Percentiles rank a stretch among this genome's conserved stretches.
These are phyloP conservation scores for Lepraria neglecta DNA, from an alignment of 495 filamentous ascomycete species.

Conservation along the genomic window DNA sequence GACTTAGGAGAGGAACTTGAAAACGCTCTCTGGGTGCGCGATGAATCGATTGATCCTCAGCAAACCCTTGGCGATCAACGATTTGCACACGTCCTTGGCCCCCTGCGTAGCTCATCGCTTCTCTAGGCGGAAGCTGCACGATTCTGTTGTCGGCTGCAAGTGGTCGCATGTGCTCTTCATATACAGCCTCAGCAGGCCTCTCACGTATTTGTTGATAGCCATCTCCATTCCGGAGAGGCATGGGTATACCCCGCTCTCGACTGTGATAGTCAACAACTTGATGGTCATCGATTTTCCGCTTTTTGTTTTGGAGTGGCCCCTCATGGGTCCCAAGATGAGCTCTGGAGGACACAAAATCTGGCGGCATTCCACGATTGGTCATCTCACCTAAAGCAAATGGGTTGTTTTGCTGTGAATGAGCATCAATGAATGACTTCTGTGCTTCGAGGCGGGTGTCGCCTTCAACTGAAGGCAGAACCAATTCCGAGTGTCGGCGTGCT, in stretches of 20 bases:
- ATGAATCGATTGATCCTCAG: neutral
- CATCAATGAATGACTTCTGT: neutral
- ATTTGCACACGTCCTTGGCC: neutral
- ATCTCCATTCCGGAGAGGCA: constrained; percentile 4
- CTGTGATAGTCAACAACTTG: neutral
- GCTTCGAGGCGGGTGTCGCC: neutral
- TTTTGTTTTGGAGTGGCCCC: constrained; percentile 5
- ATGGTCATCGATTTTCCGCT: constrained; percentile 10
- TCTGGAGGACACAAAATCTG: neutral
- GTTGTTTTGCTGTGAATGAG: neutral
- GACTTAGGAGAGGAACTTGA: constrained; percentile 1
- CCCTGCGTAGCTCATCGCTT: constrained; percentile 1
- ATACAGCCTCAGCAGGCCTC: neutral
- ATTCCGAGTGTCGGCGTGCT: constrained; percentile 8
- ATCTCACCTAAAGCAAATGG: neutral
- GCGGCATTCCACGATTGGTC: neutral
- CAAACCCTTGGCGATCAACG: neutral
- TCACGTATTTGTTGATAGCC: neutral
- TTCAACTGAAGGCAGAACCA: constrained; percentile 16
- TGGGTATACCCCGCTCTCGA: neutral
- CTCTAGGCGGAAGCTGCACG: constrained; percentile 13
- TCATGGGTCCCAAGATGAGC: neutral
- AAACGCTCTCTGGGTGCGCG: constrained; percentile 4
- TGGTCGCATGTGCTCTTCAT: neutral
- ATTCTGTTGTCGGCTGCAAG: constrained; percentile 10